Evolutionary conservation across 768 basidiomycete genomes (phyloP).

Genomic region (Lentinula sp.): DNA sequence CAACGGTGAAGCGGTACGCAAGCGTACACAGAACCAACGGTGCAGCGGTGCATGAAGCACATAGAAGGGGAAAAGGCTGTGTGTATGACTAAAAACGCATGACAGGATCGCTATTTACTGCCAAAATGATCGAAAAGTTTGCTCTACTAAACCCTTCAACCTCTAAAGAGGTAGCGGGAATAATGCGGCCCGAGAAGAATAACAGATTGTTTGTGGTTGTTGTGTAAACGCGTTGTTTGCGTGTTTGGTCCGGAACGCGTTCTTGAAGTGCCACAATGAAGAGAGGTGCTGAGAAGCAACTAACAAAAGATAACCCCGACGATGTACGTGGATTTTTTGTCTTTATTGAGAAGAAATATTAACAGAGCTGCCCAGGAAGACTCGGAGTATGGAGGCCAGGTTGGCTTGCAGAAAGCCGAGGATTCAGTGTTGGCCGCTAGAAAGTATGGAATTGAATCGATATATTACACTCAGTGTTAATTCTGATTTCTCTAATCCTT

Average conservation of each 20-base stretch:
- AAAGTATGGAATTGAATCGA: constrained; percentile 37
- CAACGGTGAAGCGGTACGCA: too few species aligned
- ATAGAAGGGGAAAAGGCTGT: too few species aligned
- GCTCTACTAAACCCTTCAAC: too few species aligned
- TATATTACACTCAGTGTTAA: neutral
- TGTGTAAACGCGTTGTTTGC: neutral
- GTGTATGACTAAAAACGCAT: too few species aligned
- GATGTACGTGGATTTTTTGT: constrained; percentile 23
- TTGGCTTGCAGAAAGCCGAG: constrained; percentile 55
- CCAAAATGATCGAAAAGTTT: too few species aligned
- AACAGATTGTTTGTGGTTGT: neutral
- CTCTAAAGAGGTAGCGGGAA: too few species aligned
- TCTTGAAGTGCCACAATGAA: constrained; percentile 44
- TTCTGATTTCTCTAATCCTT: constrained; percentile 8
- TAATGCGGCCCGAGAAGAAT: neutral
- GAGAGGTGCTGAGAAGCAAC: constrained; percentile 67
- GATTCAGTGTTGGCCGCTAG: constrained; percentile 47
- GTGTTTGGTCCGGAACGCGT: neutral
- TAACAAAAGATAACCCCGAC: constrained; percentile 49
- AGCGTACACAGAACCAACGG: too few species aligned
- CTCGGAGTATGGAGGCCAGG: constrained; percentile 17
- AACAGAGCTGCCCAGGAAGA: constrained; percentile 27
- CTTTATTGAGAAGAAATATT: neutral
- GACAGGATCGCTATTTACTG: too few species aligned
- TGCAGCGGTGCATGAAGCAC: too few species aligned